Percentiles rank a stretch among this genome's conserved stretches.
Evolutionary conservation across 768 basidiomycete genomes (phyloP).

Genomic region (Fibroporia radiculosa): DNA sequence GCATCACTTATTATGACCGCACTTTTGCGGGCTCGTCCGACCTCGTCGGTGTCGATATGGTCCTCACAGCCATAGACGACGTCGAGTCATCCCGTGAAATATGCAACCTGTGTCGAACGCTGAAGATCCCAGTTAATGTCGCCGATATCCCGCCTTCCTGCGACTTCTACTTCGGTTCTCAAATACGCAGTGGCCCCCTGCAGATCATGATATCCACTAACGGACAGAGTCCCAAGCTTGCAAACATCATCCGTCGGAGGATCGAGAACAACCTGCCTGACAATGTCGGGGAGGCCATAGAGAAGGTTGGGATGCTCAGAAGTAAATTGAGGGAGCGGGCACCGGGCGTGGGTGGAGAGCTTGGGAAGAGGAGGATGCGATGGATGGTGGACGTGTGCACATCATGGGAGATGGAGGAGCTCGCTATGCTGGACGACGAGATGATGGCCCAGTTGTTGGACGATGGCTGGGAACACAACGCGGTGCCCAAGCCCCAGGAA

Average conservation of each 20-base stretch:
- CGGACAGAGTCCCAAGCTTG: constrained; percentile 87
- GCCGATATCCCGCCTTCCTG: constrained; percentile 94
- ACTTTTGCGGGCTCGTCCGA: constrained; percentile 59
- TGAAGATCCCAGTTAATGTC: constrained; percentile 83
- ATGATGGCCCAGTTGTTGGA: constrained; percentile 63
- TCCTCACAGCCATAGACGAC: constrained; percentile 90
- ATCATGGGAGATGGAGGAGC: constrained; percentile 76
- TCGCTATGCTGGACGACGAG: constrained; percentile 59
- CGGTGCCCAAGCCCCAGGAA: constrained; percentile 27
- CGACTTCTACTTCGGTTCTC: constrained; percentile 98
- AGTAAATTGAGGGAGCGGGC: constrained; percentile 67
- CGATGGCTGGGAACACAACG: constrained; percentile 76
- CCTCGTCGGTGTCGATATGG: constrained; percentile 69
- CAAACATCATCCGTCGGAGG: constrained; percentile 67
- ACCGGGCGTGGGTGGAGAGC: constrained; percentile 72
- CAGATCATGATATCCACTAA: constrained; percentile 96
- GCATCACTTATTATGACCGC: constrained; percentile 68
- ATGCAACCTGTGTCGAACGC: constrained; percentile 55
- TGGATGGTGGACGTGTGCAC: constrained; percentile 91
- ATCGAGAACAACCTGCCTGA: constrained; percentile 65
- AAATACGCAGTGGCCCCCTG: constrained; percentile 82
- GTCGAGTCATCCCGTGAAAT: constrained; percentile 66
- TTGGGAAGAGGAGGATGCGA: constrained; percentile 77
- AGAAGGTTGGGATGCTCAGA: constrained; percentile 71
- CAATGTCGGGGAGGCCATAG: constrained; percentile 69